Conservation (phyloP, 495 filamentous ascomycete genomes). For the Lindgomyces ingoldianus region DNA sequence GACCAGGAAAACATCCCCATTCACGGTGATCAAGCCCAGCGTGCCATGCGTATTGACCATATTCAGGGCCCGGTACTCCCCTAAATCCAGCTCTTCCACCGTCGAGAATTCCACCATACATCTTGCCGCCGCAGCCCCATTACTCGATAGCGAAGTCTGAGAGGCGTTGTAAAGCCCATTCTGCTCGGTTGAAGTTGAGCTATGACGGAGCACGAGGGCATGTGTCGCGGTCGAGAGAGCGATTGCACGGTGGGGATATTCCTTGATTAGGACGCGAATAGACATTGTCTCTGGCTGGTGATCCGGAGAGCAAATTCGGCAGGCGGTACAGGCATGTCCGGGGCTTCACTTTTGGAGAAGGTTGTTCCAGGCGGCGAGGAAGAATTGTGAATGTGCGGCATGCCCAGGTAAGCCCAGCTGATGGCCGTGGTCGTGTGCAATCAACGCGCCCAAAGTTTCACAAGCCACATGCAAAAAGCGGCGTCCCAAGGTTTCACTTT, state of each 20-base stretch:
- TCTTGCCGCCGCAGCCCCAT: constrained; percentile 52
- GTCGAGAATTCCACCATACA: constrained; percentile 87
- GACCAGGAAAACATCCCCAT: constrained; percentile 85
- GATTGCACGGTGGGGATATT: constrained; percentile 82
- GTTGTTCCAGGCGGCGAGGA: neutral
- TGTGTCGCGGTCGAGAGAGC: constrained; percentile 76
- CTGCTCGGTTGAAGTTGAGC: constrained; percentile 54
- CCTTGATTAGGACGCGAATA: constrained; percentile 65
- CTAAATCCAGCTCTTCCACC: constrained; percentile 63
- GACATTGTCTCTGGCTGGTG: constrained; percentile 47
- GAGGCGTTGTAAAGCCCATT: constrained; percentile 29
- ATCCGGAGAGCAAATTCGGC: neutral
- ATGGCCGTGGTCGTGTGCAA: neutral
- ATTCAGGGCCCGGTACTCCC: constrained; percentile 71
- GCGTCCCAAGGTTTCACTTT: constrained; percentile 1
- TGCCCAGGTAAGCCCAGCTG: neutral
- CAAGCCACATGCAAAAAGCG: constrained; percentile 5
- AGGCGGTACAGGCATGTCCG: constrained; percentile 18
- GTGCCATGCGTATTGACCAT: constrained; percentile 81
- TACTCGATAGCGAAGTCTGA: constrained; percentile 29
- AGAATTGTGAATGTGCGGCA: no score
- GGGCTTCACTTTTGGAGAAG: neutral
- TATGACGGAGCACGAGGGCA: constrained; percentile 81
- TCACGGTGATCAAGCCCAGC: constrained; percentile 83
- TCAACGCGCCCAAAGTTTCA: constrained; percentile 12